Percentiles rank a stretch among this genome's conserved stretches.
Evolutionary conservation across 768 basidiomycete genomes (phyloP).

Genomic region (Termitomyces sp.): DNA sequence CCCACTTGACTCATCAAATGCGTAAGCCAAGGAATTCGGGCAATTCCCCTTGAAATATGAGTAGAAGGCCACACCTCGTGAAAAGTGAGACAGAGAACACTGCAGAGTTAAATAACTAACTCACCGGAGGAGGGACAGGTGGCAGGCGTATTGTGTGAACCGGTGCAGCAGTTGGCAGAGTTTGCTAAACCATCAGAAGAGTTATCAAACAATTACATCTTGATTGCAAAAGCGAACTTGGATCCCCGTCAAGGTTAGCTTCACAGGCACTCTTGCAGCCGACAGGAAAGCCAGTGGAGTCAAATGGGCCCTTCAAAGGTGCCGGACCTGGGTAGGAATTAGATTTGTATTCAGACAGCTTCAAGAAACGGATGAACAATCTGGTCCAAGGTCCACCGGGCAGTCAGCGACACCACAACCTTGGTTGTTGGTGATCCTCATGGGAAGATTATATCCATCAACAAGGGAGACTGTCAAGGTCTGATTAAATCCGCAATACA

Average conservation of each 20-base stretch:
- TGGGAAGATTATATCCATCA: conserved; percentile 55
- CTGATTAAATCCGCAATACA: not conserved
- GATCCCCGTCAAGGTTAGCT: conserved; percentile 28
- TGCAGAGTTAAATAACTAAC: too few species aligned
- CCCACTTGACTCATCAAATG: conserved; percentile 50
- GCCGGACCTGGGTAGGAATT: conserved; percentile 26
- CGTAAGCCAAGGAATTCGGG: conserved; percentile 35
- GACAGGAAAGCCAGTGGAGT: conserved; percentile 39
- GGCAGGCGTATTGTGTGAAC: too few species aligned
- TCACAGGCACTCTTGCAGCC: conserved; percentile 51
- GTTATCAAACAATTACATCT: not conserved
- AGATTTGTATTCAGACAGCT: not conserved
- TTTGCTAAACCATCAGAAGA: conserved; percentile 5
- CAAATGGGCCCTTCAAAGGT: conserved; percentile 40
- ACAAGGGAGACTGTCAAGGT: conserved; percentile 44
- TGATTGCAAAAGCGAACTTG: conserved; percentile 5
- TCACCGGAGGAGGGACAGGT: too few species aligned
- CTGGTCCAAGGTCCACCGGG: conserved; percentile 34
- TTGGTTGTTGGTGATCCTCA: conserved; percentile 44
- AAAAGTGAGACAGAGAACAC: too few species aligned
- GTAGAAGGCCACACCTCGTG: too few species aligned
- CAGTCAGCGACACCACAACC: conserved; percentile 30
- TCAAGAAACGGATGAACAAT: conserved; percentile 29
- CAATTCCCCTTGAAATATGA: conserved; percentile 22
- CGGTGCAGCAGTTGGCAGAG: too few species aligned